These are phyloP conservation scores for Psilocybe sp. DNA, from an alignment of 768 basidiomycete species.

Conservation along the genomic window DNA sequence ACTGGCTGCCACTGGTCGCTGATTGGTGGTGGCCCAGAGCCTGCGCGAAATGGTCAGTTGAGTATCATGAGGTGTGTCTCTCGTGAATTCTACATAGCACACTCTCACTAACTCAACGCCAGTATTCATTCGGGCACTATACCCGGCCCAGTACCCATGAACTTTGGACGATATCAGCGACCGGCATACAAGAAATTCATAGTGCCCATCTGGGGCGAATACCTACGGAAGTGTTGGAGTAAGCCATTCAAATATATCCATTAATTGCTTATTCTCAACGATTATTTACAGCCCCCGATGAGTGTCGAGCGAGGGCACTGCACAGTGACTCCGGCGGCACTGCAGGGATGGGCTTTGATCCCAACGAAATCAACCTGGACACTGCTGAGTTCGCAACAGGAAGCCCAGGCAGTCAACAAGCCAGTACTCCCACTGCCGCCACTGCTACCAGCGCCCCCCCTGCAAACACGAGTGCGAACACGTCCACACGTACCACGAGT, in stretches of 20 bases:
- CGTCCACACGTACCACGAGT: too few species aligned
- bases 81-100: too few species aligned
- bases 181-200: conserved; percentile 6
- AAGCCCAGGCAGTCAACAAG: too few species aligned
- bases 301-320: conserved; percentile 9
- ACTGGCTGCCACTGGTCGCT: conserved; percentile 8
- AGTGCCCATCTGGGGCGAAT: conserved; percentile 11
- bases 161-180: conserved; percentile 10
- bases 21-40: conserved; percentile 12
- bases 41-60: conserved; percentile 5
- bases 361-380: neutral
- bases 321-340: neutral
- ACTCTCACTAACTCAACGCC: too few species aligned
- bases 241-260: neutral
- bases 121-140: conserved; percentile 16
- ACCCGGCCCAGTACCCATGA: conserved; percentile 13
- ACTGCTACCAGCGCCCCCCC: too few species aligned
- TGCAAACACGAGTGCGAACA: too few species aligned
- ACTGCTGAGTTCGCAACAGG: neutral
- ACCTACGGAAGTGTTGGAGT: conserved; percentile 12
- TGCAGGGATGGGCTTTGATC: neutral
- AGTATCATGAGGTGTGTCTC: conserved; percentile 6
- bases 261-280: neutral
- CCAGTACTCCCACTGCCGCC: too few species aligned
- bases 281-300: conserved; percentile 8